A percentile compares a stretch with the other conserved stretches of the same genome.
Evolutionary conservation across 2,329 filamentous ascomycete genomes (phyloP).

Genomic region (Colletotrichum limetticola): DNA sequence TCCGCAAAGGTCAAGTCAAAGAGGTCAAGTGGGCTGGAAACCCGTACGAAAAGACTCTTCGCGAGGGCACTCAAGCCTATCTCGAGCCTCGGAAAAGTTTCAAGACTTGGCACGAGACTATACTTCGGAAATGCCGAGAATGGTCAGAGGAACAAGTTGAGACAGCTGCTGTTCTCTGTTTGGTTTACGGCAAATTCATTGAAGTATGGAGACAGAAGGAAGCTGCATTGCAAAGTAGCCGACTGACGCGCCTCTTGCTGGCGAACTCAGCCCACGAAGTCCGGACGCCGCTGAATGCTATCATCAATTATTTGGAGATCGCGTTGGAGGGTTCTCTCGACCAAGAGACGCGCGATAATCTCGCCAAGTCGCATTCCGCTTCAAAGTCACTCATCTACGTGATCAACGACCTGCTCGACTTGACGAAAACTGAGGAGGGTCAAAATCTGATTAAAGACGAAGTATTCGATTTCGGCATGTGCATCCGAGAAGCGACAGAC

Average conservation of each 20-base stretch:
- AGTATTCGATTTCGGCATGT: constrained; percentile 76
- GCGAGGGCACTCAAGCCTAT: constrained; percentile 77
- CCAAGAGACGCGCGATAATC: constrained; percentile 84
- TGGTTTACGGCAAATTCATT: constrained; percentile 91
- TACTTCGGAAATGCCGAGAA: constrained; percentile 84
- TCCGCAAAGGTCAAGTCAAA: constrained; percentile 79
- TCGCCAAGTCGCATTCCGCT: constrained; percentile 86
- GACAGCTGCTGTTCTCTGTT: constrained; percentile 85
- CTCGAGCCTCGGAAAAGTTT: constrained; percentile 85
- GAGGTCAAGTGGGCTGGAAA: constrained; percentile 90
- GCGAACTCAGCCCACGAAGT: constrained; percentile 94
- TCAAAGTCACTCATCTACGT: constrained; percentile 94
- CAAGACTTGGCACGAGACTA: constrained; percentile 82
- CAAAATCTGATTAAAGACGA: constrained; percentile 83
- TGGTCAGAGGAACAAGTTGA: constrained; percentile 93
- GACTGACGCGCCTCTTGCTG: constrained; percentile 80
- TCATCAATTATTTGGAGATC: constrained; percentile 95
- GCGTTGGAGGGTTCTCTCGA: constrained; percentile 85
- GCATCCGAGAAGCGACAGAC: constrained; percentile 81
- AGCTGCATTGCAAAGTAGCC: constrained; percentile 82
- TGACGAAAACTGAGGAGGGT: constrained; percentile 89
- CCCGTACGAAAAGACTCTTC: constrained; percentile 82
- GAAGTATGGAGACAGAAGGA: constrained; percentile 95
- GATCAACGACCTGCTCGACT: constrained; percentile 89
- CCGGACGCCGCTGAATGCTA: constrained; percentile 89